Base-by-base conservation (phyloP, 371 early-diverging fungal genomes). In the Rhizomucor miehei region DNA sequence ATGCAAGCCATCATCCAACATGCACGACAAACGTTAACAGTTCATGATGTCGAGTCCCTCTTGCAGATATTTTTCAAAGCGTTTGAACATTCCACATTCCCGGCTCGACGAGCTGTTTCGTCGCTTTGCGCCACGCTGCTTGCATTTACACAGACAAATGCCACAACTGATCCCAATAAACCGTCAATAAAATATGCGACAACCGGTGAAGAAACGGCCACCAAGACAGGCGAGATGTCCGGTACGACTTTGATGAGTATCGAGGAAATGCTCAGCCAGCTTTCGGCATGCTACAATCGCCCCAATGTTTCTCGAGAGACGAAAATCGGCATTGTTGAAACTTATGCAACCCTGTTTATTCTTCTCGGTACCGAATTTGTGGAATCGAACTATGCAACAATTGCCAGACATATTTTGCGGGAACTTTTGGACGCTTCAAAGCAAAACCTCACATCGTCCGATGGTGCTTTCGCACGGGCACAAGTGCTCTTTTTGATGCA, bases 281-380 rank as follows among this genome's bases (percentile, higher is more conserved):
- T 95, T 11, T 80, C 85, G 0, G 52, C 51, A 1, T 68, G 79
- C 6, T 91, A 89, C 60, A 86, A 78, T 46, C 84, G 74, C 29
- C 69, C 67, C 13, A 67, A 69, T 11, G 73, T 80, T 0, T 75
- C 90, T 1, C 79, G 88, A 13, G 94, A 94, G 35, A 75, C 84
- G 16, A 84, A 89, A 0, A 81, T 91, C 0, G 93, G 93, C 6
- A 68, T 95, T 1, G 70, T 90, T 11, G 93, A 95, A 57, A 79
- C 88, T 0, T 94, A 93, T 68, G 86, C 89, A 0, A 79, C 83
- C 1, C 58, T 93, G 4, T 84, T 93, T 53, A 72, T 84, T 16
- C 67, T 80, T 49, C 71, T 93, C 0, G 96, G 94, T 2, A 65
- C 85, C 0, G 67, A 68, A 2, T 84, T 84, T 47, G 85, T 93